Conservation (phyloP, 768 basidiomycete genomes). For the Hypholoma fasciculare region DNA sequence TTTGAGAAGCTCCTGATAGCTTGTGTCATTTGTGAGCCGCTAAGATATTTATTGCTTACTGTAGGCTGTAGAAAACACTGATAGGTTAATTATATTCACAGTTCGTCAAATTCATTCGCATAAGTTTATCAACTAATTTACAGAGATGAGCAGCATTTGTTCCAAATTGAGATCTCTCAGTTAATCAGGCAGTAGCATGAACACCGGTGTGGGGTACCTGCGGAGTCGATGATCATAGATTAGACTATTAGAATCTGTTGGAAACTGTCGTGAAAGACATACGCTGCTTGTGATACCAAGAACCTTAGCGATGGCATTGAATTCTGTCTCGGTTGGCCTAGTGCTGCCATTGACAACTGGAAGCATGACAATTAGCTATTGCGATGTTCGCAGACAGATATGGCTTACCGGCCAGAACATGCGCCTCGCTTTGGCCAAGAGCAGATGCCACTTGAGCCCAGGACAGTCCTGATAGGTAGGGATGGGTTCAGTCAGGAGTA, state of each 20-base stretch:
- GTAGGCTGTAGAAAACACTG: too few species aligned
- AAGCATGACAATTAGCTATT: background rate
- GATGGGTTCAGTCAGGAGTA: background rate
- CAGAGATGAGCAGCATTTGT: background rate
- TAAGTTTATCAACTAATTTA: background rate
- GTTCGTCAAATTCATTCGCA: background rate
- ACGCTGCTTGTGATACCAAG: slow-evolving; percentile 42
- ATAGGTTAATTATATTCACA: background rate
- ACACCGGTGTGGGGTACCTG: slow-evolving; percentile 29
- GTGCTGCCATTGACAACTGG: slow-evolving; percentile 48
- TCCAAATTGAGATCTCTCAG: background rate
- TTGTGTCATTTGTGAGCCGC: too few species aligned
- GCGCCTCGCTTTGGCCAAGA: slow-evolving; percentile 42
- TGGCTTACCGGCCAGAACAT: slow-evolving; percentile 53
- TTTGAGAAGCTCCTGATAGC: too few species aligned
- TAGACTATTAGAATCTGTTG: background rate
- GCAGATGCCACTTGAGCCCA: slow-evolving; percentile 49
- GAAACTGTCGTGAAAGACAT: slow-evolving; percentile 3
- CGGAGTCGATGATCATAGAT: background rate
- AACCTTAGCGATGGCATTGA: slow-evolving; percentile 42
- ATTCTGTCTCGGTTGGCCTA: slow-evolving; percentile 49
- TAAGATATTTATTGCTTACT: too few species aligned
- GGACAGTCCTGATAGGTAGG: slow-evolving; percentile 42
- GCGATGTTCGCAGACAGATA: background rate
- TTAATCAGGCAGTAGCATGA: slow-evolving; percentile 23